phyloP scores from a whole-genome alignment of 1,284 basidiomycete species.

The Trichosporon faecale region DNA sequence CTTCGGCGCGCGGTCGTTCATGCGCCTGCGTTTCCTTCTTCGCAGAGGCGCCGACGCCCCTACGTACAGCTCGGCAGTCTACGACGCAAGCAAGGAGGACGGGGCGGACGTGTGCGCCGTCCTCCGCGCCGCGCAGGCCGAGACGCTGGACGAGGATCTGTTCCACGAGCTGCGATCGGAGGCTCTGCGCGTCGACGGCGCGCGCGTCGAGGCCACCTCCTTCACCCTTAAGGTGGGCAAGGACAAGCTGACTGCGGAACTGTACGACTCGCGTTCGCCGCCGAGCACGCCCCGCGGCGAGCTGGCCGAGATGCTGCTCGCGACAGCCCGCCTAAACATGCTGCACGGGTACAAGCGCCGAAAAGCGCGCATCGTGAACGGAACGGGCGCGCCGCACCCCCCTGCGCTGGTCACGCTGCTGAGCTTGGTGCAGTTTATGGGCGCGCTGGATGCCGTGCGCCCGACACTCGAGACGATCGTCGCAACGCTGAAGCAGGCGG shows the following conservation, averaged over 20 bases:
- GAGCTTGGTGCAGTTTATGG: slow-evolving; percentile 32
- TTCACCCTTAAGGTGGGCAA: slow-evolving; percentile 29
- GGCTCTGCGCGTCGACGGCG: slow-evolving; percentile 24
- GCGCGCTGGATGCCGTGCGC: slow-evolving; percentile 18
- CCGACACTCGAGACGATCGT: slow-evolving; percentile 26
- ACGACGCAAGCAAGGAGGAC: slow-evolving; percentile 21
- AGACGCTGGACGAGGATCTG: slow-evolving; percentile 50
- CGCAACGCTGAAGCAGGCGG: slow-evolving; percentile 22
- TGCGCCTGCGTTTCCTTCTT: slow-evolving; percentile 33
- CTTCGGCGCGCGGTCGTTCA: slow-evolving; percentile 37
- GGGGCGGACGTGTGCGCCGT: slow-evolving; percentile 6
- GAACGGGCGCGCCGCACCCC: background rate
- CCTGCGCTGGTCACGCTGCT: slow-evolving; percentile 36
- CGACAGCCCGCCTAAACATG: slow-evolving; percentile 31
- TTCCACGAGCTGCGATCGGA: slow-evolving; percentile 41
- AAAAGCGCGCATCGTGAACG: slow-evolving; percentile 32
- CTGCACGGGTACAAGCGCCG: slow-evolving; percentile 35
- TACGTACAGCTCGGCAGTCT: background rate
- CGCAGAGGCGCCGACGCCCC: background rate
- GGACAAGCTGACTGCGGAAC: slow-evolving; percentile 34
- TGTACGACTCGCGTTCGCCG: slow-evolving; percentile 37
- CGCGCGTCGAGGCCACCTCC: slow-evolving; percentile 26
- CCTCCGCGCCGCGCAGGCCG: slow-evolving; percentile 44
- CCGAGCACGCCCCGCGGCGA: slow-evolving; percentile 15
- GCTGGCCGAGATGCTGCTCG: slow-evolving; percentile 37